These are phyloP conservation scores for Vitis riparia DNA, from an alignment of 164 flowering plant species.

Conservation along the genomic window DNA sequence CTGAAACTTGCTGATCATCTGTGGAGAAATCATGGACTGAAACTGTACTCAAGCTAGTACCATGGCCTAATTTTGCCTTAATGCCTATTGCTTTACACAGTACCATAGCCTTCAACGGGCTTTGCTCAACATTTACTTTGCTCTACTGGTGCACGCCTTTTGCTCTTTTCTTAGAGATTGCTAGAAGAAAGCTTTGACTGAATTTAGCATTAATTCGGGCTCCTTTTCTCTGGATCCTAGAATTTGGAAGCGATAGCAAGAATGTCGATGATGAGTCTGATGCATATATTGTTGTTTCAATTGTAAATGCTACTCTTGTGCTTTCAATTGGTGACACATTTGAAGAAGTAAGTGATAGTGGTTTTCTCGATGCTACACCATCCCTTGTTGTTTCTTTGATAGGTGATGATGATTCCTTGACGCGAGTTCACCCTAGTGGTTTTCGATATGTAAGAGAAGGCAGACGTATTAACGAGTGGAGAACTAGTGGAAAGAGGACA, in stretches of 20 bases:
- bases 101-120: too few species aligned
- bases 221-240: too few species aligned
- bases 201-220: too few species aligned
- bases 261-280: conserved; percentile 92
- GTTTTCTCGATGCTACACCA: conserved; percentile 95
- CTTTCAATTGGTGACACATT: conserved; percentile 99
- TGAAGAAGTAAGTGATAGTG: conserved; percentile 98
- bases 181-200: too few species aligned
- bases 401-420: conserved; percentile 85
- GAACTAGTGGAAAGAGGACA: too few species aligned
- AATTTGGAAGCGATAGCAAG: conserved; percentile 23
- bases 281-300: conserved; percentile 97
- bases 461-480: conserved; percentile 59
- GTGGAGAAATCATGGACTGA: too few species aligned
- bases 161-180: too few species aligned
- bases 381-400: conserved; percentile 83
- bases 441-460: conserved; percentile 17
- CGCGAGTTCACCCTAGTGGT: conserved; percentile 99
- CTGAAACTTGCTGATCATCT: too few species aligned
- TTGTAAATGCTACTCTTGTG: conserved; percentile 94
- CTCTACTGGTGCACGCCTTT: too few species aligned
- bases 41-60: conserved; percentile 28
- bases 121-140: too few species aligned
- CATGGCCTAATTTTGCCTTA: conserved; percentile 84
- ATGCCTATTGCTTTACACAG: conserved; percentile 37